Base-by-base conservation (phyloP, 1,139 yeast species). In the Taphrina betulina region DNA sequence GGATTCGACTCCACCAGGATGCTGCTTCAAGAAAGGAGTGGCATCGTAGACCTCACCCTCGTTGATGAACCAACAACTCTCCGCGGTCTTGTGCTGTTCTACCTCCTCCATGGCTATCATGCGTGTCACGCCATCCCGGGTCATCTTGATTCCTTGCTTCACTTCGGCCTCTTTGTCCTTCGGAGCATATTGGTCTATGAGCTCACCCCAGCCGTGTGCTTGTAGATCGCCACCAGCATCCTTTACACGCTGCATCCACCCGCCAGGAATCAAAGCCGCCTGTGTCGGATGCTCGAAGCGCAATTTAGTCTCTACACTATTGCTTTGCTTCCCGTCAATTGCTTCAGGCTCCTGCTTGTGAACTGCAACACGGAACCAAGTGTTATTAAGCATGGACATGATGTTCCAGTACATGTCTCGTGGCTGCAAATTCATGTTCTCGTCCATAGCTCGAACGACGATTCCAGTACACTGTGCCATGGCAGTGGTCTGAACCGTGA, bases 1-100 rank as follows among this genome's bases (percentile, higher is more conserved):
- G 14, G 82, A 75, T 43, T 77, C 76, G 31, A 71, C 73, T 16
- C 57, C 57, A 57, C 86, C 96, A 0, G 96, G 96, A 68, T 89
- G 95, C 64, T 85, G 90, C 31, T 82, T 83, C 44, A 89, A 67
- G 65, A 89, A 92, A 3, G 72, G 78, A 0, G 92, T 83, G 43
- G 90, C 90, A 67, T 92, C 81, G 67, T 89, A 90, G 35, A 92
- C 81, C 66, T 87, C 40, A 2, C 48, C 52, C 7, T 44, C 46
- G n/a, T 40, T 42, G 46, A 53, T 35, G 29, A 80, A 78, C 85
- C 84, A 80, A 61, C 83, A 79, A 60, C 77, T 78, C 34, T 69
- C 71, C 3, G 69, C 72, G 5, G 36, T 42, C 33, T 50, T 50
- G 22, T 68, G 75, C 60, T 76, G 67, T 12, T 78, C 74, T 19